phyloP scores from a whole-genome alignment of 2,329 filamentous ascomycete species.

The Sphaceloma murrayae region DNA sequence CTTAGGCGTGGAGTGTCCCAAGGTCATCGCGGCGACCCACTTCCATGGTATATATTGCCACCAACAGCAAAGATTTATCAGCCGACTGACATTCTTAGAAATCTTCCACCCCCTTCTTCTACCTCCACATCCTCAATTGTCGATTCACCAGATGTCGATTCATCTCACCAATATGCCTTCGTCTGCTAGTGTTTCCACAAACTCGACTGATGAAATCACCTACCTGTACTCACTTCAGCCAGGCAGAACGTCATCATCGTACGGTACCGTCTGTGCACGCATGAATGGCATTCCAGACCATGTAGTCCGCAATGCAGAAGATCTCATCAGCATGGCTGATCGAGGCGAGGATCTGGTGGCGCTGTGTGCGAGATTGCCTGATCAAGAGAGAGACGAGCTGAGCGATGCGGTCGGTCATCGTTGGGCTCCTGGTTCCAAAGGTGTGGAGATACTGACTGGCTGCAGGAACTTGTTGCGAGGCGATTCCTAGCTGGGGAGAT shows the following conservation, averaged over 20 bases:
- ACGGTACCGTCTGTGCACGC: slow-evolving; percentile 73
- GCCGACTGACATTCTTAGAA: slow-evolving; percentile 38
- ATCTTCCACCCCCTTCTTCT: slow-evolving; percentile 60
- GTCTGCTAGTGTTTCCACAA: background rate
- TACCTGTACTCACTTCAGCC: slow-evolving; percentile 30
- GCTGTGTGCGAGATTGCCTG: slow-evolving; percentile 58
- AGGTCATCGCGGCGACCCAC: slow-evolving; percentile 53
- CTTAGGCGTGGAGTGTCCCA: slow-evolving; percentile 43
- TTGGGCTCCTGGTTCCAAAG: too few species aligned
- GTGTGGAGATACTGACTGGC: too few species aligned
- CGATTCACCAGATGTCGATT: slow-evolving; percentile 64
- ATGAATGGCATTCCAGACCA: slow-evolving; percentile 70
- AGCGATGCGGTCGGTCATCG: slow-evolving; percentile 54
- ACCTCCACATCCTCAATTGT: slow-evolving; percentile 39
- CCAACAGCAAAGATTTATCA: too few species aligned
- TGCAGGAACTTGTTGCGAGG: too few species aligned
- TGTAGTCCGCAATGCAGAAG: slow-evolving; percentile 66
- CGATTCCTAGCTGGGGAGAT: too few species aligned
- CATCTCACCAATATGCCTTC: slow-evolving; percentile 38
- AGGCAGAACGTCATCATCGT: slow-evolving; percentile 69
- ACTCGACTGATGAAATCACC: slow-evolving; percentile 20
- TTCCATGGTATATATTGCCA: slow-evolving; percentile 56
- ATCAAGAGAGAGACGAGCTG: slow-evolving; percentile 55
- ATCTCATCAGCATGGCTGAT: slow-evolving; percentile 57
- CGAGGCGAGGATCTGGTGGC: slow-evolving; percentile 67